These are phyloP conservation scores for Nectriaceae sp. DNA, from an alignment of 2,329 filamentous ascomycete species.

Conservation along the genomic window DNA sequence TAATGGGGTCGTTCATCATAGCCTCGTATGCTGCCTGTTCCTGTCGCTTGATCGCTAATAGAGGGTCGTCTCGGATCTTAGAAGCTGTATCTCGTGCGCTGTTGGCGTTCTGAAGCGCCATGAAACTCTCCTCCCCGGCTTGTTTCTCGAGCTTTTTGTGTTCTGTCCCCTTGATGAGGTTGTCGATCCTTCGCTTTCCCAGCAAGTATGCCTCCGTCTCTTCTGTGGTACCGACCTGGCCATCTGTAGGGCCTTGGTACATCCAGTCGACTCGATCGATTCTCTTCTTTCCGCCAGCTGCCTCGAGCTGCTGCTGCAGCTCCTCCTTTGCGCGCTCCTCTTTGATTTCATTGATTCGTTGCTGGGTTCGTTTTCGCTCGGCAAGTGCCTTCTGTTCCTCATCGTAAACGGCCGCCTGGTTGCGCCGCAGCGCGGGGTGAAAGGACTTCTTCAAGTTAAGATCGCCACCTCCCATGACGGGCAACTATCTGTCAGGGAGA, in stretches of 20 bases:
- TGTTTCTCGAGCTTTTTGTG: conserved; percentile 80
- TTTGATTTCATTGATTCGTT: conserved; percentile 88
- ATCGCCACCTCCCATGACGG: conserved; percentile 87
- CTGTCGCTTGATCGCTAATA: conserved; percentile 90
- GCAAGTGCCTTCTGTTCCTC: conserved; percentile 91
- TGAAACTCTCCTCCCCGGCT: conserved; percentile 58
- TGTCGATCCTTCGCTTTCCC: conserved; percentile 90
- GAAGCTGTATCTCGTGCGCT: conserved; percentile 76
- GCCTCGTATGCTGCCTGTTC: conserved; percentile 80
- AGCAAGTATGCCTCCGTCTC: conserved; percentile 93
- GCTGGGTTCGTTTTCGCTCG: conserved; percentile 91
- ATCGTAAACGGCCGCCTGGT: conserved; percentile 87
- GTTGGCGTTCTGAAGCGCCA: conserved; percentile 69
- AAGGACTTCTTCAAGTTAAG: conserved; percentile 95
- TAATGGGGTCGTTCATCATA: conserved; percentile 77
- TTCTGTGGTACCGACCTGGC: conserved; percentile 75
- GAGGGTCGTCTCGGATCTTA: conserved; percentile 88
- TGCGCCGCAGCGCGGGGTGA: conserved; percentile 88
- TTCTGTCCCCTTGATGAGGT: conserved; percentile 75
- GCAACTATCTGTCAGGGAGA: conserved; percentile 1
- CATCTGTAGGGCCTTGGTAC: conserved; percentile 85
- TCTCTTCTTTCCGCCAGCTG: conserved; percentile 78
- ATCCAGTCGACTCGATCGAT: conserved; percentile 94
- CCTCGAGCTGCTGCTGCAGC: conserved; percentile 85
- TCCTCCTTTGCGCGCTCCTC: conserved; percentile 94